These are phyloP conservation scores for Cytidiella melzeri DNA, from an alignment of 768 basidiomycete genomes.

Conservation along the genomic window DNA sequence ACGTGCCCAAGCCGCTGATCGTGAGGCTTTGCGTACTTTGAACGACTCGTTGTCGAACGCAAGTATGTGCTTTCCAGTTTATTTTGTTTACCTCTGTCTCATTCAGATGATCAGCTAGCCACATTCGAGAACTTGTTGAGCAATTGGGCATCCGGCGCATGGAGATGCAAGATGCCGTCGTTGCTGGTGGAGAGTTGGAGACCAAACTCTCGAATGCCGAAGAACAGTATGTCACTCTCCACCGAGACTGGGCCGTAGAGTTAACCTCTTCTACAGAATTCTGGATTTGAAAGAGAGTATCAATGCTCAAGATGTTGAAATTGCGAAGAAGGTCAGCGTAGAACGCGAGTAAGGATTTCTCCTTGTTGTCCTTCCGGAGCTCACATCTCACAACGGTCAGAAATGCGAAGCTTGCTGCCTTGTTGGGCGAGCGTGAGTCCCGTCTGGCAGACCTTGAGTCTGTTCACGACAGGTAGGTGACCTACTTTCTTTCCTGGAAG, in stretches of 20 bases:
- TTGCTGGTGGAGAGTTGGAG: slow-evolving; percentile 15
- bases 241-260: neutral
- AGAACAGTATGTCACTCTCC: slow-evolving; percentile 8
- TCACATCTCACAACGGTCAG: neutral
- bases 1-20: slow-evolving; percentile 18
- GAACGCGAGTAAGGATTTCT: slow-evolving; percentile 14
- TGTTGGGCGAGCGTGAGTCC: slow-evolving; percentile 2
- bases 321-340: slow-evolving; percentile 5
- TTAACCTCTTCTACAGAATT: neutral
- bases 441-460: slow-evolving; percentile 6
- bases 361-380: neutral
- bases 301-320: slow-evolving; percentile 6
- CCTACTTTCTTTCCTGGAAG: too few relatives aligned
- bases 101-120: slow-evolving; percentile 11
- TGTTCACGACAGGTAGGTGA: slow-evolving; percentile 11
- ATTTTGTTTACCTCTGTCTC: too few relatives aligned
- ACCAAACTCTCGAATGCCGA: slow-evolving; percentile 9
- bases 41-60: slow-evolving; percentile 7
- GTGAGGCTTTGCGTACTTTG: slow-evolving; percentile 6
- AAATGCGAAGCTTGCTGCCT: neutral
- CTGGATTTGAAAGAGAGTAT: slow-evolving; percentile 6
- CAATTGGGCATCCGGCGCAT: slow-evolving; percentile 13
- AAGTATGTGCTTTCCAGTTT: neutral
- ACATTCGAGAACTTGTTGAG: slow-evolving; percentile 7
- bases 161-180: slow-evolving; percentile 16